A percentile compares a stretch with the other conserved stretches of the same genome.
These are phyloP conservation scores for Colletotrichum trifolii DNA, from an alignment of 2,329 filamentous ascomycete genomes.

Conservation along the genomic window DNA sequence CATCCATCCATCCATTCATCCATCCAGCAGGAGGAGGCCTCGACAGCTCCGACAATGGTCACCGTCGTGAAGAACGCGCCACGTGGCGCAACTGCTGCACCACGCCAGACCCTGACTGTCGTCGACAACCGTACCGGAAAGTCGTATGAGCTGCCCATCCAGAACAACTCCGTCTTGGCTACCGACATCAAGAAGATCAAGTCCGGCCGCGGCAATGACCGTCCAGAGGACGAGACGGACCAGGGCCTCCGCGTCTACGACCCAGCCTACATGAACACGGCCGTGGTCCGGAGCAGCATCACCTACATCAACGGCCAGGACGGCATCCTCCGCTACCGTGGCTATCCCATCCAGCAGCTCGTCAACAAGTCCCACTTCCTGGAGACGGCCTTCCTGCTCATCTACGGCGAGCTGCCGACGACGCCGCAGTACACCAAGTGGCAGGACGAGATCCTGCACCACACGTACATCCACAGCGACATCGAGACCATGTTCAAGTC, in stretches of 20 bases:
- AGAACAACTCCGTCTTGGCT: slow-evolving; percentile 59
- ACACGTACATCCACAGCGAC: slow-evolving; percentile 61
- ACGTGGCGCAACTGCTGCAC: slow-evolving; percentile 29
- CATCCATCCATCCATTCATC: neutral
- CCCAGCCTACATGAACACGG: slow-evolving; percentile 65
- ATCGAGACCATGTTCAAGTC: slow-evolving; percentile 63
- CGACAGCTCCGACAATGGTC: slow-evolving; percentile 11
- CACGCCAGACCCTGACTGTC: slow-evolving; percentile 52
- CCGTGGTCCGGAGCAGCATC: slow-evolving; percentile 60
- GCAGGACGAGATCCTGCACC: slow-evolving; percentile 62
- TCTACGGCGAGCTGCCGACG: slow-evolving; percentile 62
- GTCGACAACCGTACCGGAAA: slow-evolving; percentile 62
- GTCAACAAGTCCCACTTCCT: slow-evolving; percentile 61
- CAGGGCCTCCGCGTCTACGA: slow-evolving; percentile 62
- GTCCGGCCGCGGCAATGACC: slow-evolving; percentile 47
- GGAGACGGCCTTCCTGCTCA: slow-evolving; percentile 61
- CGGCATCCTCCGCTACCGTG: slow-evolving; percentile 62
- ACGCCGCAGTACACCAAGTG: slow-evolving; percentile 52
- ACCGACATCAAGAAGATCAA: slow-evolving; percentile 65
- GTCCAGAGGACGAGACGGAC: slow-evolving; percentile 57
- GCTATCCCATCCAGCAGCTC: slow-evolving; percentile 63
- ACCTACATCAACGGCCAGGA: slow-evolving; percentile 65
- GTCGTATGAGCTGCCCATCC: slow-evolving; percentile 60
- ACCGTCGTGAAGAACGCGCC: slow-evolving; percentile 30
- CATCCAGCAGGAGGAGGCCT: too few relatives aligned